These are phyloP conservation scores for Claviceps capensis DNA, from an alignment of 2,329 filamentous ascomycete species.

Conservation along the genomic window DNA sequence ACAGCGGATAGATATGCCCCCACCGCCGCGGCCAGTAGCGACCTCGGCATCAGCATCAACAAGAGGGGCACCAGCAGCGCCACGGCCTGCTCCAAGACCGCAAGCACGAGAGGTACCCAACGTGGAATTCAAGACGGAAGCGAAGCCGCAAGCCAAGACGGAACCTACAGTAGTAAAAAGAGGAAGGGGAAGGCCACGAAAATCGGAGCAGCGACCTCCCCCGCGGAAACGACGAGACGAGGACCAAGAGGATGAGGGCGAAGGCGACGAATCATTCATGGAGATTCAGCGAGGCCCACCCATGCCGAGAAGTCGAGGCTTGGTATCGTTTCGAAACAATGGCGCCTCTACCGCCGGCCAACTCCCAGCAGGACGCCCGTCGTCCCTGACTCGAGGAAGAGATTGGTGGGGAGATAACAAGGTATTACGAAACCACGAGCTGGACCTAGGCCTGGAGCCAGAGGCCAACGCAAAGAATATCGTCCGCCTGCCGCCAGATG, in stretches of 20 bases:
- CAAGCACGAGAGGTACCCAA: neutral
- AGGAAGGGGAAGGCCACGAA: conserved; percentile 4
- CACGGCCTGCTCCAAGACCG: neutral
- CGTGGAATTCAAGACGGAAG: neutral
- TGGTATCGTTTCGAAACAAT: conserved; percentile 37
- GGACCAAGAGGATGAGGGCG: conserved; percentile 21
- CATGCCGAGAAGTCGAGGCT: conserved; percentile 38
- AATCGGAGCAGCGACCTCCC: conserved; percentile 7
- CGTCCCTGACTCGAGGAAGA: conserved; percentile 63
- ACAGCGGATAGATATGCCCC: conserved; percentile 13
- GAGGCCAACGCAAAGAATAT: conserved; percentile 55
- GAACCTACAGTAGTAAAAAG: neutral
- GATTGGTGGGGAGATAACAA: conserved; percentile 73
- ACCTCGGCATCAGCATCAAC: conserved; percentile 10
- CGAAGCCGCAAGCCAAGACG: neutral
- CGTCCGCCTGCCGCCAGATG: conserved; percentile 53
- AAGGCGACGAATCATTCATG: conserved; percentile 30
- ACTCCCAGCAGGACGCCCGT: conserved; percentile 65
- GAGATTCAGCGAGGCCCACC: conserved; percentile 41
- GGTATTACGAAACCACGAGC: conserved; percentile 30
- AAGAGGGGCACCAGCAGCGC: conserved; percentile 6
- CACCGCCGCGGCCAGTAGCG: conserved; percentile 12
- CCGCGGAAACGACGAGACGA: conserved; percentile 18
- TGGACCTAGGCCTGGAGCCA: conserved; percentile 26
- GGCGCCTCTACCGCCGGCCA: conserved; percentile 35